Percentiles rank a stretch among this genome's conserved stretches.
Conservation (phyloP, 345 rosid genomes). For the Salix caprea region DNA sequence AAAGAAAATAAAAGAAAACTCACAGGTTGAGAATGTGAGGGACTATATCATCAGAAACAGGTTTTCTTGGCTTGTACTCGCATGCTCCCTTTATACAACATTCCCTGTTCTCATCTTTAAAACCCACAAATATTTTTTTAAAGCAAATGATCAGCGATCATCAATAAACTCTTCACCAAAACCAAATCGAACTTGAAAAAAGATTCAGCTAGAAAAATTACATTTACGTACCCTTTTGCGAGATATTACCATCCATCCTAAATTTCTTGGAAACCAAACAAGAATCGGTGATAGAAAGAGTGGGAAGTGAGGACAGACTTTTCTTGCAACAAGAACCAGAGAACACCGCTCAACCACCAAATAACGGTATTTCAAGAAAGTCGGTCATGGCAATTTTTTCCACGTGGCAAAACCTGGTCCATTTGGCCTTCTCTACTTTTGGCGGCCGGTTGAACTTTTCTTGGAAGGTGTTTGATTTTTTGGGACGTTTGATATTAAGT, state of each 20-base stretch:
- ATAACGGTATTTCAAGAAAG: not conserved
- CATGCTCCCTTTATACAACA: slow-evolving; percentile 44
- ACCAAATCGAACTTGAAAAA: not conserved
- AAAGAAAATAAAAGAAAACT: slow-evolving; percentile 14
- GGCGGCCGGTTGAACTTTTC: not conserved
- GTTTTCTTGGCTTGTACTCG: slow-evolving; percentile 26
- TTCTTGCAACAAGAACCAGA: not conserved
- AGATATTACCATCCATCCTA: not conserved
- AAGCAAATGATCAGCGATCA: not conserved
- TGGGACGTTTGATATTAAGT: no score
- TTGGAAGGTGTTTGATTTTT: not conserved
- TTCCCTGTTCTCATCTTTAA: slow-evolving; percentile 34
- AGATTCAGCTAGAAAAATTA: not conserved
- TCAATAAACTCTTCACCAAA: no score
- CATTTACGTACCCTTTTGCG: not conserved
- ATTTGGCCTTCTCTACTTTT: not conserved
- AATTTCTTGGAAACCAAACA: not conserved
- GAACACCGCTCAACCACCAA: not conserved
- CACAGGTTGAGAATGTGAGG: slow-evolving; percentile 81
- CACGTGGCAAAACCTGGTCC: slow-evolving; percentile 29
- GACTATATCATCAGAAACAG: slow-evolving; percentile 46
- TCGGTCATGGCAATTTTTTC: slow-evolving; percentile 12
- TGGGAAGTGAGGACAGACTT: not conserved
- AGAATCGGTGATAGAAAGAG: not conserved
- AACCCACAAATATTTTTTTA: not conserved